Percentiles rank a stretch among this genome's conserved stretches.
Evolutionary conservation across 306 rosid genomes (phyloP).

Genomic region (Lupinus albus): DNA sequence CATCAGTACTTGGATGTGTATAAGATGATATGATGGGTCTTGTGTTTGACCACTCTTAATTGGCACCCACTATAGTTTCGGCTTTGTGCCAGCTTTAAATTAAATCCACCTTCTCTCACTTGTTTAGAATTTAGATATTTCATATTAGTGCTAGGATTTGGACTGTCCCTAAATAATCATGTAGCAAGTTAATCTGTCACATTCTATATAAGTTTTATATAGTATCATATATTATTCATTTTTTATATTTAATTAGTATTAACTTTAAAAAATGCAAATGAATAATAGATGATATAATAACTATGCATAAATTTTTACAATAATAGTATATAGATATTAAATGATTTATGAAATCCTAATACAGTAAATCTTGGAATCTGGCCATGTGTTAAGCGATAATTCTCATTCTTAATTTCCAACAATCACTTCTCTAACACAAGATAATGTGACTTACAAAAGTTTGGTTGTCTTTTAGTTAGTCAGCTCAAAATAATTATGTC

Average conservation of each 20-base stretch:
- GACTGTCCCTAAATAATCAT: neutral
- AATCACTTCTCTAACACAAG: neutral
- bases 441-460: conserved; percentile 40
- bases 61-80: conserved; percentile 28
- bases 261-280: too few species aligned
- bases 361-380: conserved; percentile 34
- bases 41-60: conserved; percentile 53
- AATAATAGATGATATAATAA: too few species aligned
- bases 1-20: conserved; percentile 29
- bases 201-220: too few species aligned
- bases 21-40: conserved; percentile 43
- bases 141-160: conserved; percentile 9
- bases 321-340: too few species aligned
- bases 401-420: conserved; percentile 2
- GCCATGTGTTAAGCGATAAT: conserved; percentile 29
- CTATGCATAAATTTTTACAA: too few species aligned
- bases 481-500: conserved; percentile 32
- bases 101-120: conserved; percentile 31
- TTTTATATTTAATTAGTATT: too few species aligned
- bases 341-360: conserved; percentile 31
- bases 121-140: neutral
- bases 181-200: too few species aligned
- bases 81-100: conserved; percentile 45
- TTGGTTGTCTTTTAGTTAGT: conserved; percentile 35
- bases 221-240: too few species aligned